Conservation (phyloP, 257 asterid genomes). For the Solanum virginianum region DNA sequence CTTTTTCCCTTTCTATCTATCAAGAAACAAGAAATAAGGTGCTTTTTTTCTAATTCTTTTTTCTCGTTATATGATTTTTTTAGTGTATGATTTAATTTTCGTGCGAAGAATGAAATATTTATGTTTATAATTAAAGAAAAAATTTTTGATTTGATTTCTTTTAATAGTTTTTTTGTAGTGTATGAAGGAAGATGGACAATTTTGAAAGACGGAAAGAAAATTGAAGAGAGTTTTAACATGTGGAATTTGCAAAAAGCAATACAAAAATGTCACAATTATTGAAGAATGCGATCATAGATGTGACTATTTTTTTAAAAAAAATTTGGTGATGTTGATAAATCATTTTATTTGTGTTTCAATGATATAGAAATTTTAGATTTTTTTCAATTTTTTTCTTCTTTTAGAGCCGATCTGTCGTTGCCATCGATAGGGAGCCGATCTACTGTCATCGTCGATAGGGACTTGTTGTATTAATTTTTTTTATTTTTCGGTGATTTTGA, state of each 20-base stretch:
- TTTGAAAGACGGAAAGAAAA: not conserved
- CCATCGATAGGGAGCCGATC: too few species aligned
- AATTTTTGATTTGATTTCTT: not conserved
- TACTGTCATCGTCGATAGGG: too few species aligned
- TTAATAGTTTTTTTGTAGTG: not conserved
- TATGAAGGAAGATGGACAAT: not conserved
- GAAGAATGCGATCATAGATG: slow-evolving; percentile 12
- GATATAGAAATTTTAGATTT: too few species aligned
- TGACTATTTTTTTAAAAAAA: not conserved
- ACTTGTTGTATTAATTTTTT: not conserved
- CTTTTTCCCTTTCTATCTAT: not conserved
- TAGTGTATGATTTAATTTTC: not conserved
- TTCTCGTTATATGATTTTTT: not conserved
- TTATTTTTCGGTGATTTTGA: not conserved
- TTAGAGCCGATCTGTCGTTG: too few species aligned
- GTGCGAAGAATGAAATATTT: not conserved
- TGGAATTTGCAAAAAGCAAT: not conserved
- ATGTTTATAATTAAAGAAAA: not conserved
- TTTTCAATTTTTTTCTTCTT: too few species aligned
- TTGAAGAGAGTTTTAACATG: slow-evolving; percentile 1
- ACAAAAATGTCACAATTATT: not conserved
- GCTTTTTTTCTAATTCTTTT: not conserved
- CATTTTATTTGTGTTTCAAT: too few species aligned
- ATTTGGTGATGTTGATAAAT: not conserved
- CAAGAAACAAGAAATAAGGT: not conserved